A percentile compares a stretch with the other conserved stretches of the same genome.
Conservation (phyloP, 2,329 filamentous ascomycete genomes). For the Rutstroemia sp. region DNA sequence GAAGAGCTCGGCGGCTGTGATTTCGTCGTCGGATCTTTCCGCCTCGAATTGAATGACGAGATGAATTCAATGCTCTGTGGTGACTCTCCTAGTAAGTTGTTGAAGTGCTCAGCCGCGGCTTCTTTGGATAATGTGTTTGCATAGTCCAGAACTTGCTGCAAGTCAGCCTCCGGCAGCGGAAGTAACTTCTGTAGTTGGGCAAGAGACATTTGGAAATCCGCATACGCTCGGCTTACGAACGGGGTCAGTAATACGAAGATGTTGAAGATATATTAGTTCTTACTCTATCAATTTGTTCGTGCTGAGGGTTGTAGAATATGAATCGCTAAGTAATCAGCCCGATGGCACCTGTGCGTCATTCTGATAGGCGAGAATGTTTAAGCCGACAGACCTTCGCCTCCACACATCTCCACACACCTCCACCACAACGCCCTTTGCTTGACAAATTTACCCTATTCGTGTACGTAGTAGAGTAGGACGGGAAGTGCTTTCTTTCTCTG, state of each 20-base stretch:
- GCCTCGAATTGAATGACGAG: conserved; percentile 63
- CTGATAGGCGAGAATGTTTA: not conserved
- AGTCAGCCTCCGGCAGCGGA: conserved; percentile 75
- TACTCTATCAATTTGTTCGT: no score
- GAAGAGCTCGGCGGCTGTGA: not conserved
- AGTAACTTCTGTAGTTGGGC: conserved; percentile 73
- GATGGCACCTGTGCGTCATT: not conserved
- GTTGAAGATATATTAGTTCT: not conserved
- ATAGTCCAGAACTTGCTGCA: conserved; percentile 80
- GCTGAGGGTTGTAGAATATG: not conserved
- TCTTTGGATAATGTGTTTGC: conserved; percentile 67
- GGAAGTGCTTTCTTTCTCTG: no score
- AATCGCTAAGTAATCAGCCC: not conserved
- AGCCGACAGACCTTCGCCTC: no score
- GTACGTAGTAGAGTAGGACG: no score
- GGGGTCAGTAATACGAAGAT: not conserved
- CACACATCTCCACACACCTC: no score
- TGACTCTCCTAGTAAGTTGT: conserved; percentile 81
- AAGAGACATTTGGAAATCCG: conserved; percentile 32
- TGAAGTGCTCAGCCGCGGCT: conserved; percentile 77
- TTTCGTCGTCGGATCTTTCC: conserved; percentile 36
- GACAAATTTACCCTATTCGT: not conserved
- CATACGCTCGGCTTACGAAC: not conserved
- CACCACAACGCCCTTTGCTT: conserved; percentile 1
- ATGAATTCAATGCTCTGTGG: conserved; percentile 68